Evolutionary conservation across 768 basidiomycete genomes (phyloP).

Genomic region (Serendipita sp.): DNA sequence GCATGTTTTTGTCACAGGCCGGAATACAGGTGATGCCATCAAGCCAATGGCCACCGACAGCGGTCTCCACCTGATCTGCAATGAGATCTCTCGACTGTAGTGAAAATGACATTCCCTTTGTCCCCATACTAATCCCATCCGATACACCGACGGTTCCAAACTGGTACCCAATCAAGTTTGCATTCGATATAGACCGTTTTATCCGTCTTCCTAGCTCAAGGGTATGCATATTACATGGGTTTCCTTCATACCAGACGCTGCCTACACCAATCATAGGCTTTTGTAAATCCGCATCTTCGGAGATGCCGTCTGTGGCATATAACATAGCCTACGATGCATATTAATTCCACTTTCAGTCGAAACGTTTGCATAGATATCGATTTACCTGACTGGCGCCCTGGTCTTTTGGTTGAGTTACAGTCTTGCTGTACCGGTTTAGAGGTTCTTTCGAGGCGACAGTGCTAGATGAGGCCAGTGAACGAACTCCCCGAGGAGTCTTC

Average conservation of each 20-base stretch:
- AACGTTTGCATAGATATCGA: neutral
- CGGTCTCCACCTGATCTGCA: slow-evolving; percentile 92
- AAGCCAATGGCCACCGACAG: slow-evolving; percentile 91
- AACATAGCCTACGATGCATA: slow-evolving; percentile 69
- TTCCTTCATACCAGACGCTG: slow-evolving; percentile 98
- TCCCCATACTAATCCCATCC: slow-evolving; percentile 98
- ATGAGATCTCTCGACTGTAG: slow-evolving; percentile 95
- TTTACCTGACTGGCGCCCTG: slow-evolving; percentile 86
- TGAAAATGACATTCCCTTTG: slow-evolving; percentile 85
- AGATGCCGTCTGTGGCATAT: slow-evolving; percentile 91
- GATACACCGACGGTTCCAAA: slow-evolving; percentile 96
- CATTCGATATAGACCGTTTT: slow-evolving; percentile 59
- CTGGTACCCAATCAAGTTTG: slow-evolving; percentile 78
- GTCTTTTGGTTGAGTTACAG: slow-evolving; percentile 78
- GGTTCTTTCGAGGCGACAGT: neutral
- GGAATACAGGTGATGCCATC: slow-evolving; percentile 96
- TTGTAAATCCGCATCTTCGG: slow-evolving; percentile 64
- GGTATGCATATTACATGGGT: slow-evolving; percentile 95
- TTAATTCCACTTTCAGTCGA: slow-evolving; percentile 2
- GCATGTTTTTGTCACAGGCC: slow-evolving; percentile 99
- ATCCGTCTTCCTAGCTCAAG: slow-evolving; percentile 75
- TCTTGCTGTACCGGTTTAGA: slow-evolving; percentile 52
- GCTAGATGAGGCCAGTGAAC: neutral
- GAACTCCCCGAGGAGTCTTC: neutral
- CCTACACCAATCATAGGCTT: slow-evolving; percentile 97